Percentiles rank a stretch among this genome's conserved stretches.
Evolutionary conservation across 2,329 filamentous ascomycete genomes (phyloP).

Genomic region (Neofusicoccum umdonicola): DNA sequence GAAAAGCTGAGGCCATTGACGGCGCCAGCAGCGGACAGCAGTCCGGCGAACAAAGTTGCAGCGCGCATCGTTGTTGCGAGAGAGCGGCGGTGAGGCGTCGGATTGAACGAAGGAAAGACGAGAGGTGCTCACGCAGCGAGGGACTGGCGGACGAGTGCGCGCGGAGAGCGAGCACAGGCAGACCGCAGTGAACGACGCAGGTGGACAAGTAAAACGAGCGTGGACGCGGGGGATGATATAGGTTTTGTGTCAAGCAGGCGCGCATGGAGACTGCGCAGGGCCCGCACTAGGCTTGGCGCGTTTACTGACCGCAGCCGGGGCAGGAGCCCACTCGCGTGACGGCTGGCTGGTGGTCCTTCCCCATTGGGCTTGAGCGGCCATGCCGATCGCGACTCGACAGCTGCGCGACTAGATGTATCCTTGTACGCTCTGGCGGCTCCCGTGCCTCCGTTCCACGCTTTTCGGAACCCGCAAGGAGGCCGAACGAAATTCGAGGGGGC

Average conservation of each 20-base stretch:
- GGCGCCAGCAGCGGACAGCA: slow-evolving; percentile 30
- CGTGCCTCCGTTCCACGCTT: slow-evolving; percentile 3
- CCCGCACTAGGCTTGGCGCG: not conserved
- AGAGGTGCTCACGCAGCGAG: not conserved
- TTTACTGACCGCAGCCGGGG: not conserved
- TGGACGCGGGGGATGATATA: not conserved
- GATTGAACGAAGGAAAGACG: not conserved
- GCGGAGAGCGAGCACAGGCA: not conserved
- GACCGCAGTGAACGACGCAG: not conserved
- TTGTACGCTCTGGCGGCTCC: slow-evolving; percentile 8
- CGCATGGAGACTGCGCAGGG: not conserved
- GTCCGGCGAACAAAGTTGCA: slow-evolving; percentile 29
- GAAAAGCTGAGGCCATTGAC: slow-evolving; percentile 29
- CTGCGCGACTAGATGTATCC: not conserved
- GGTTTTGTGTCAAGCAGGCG: not conserved
- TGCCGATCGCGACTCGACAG: slow-evolving; percentile 1
- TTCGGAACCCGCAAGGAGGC: slow-evolving; percentile 2
- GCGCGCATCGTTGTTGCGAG: slow-evolving; percentile 28
- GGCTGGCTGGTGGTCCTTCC: slow-evolving; percentile 2
- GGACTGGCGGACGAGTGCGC: not conserved
- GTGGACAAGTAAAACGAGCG: not conserved
- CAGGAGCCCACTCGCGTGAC: slow-evolving; percentile 1
- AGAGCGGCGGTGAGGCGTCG: not conserved
- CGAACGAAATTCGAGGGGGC: slow-evolving; percentile 2
- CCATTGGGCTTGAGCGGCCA: not conserved